phyloP scores from a whole-genome alignment of 139 green algal genomes.

The Zygnema cylindricum region DNA sequence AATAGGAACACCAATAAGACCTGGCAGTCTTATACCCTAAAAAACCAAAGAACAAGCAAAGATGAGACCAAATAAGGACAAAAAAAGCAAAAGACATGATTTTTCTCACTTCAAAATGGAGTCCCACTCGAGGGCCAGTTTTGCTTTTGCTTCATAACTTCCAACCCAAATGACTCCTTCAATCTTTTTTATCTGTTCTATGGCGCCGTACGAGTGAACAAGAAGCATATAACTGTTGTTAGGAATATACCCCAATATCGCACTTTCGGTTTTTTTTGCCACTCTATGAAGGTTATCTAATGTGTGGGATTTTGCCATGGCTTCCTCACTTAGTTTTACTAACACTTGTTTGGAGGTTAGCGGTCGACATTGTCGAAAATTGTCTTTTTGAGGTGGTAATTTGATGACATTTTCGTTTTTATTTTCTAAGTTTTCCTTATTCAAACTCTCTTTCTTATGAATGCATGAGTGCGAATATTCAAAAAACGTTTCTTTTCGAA shows the following conservation, averaged over 20 bases:
- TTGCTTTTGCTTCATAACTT: not conserved
- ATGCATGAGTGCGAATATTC: not conserved
- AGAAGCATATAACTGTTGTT: constrained; percentile 2
- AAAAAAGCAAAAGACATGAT: constrained; percentile 1
- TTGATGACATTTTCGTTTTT: not conserved
- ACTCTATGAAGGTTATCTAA: not conserved
- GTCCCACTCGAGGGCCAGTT: constrained; percentile 15
- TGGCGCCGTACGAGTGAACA: not conserved
- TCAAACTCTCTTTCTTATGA: not conserved
- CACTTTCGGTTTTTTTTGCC: not conserved
- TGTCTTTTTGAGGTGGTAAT: not conserved
- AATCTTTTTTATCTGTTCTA: not conserved
- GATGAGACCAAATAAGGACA: constrained; percentile 4
- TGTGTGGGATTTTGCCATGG: not conserved
- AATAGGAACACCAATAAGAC: not conserved
- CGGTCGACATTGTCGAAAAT: not conserved
- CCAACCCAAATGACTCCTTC: not conserved
- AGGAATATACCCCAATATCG: constrained; percentile 9
- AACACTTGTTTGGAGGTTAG: not conserved
- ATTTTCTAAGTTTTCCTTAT: not conserved
- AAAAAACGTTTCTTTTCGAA: not conserved
- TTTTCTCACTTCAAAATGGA: not conserved
- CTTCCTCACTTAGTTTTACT: not conserved
- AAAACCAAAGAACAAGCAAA: not conserved
- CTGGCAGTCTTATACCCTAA: not conserved